Evolutionary conservation across 2,329 filamentous ascomycete species (phyloP), one percentile per base, ranked within the genome.

Genomic region (Sclerotinia borealis): DNA sequence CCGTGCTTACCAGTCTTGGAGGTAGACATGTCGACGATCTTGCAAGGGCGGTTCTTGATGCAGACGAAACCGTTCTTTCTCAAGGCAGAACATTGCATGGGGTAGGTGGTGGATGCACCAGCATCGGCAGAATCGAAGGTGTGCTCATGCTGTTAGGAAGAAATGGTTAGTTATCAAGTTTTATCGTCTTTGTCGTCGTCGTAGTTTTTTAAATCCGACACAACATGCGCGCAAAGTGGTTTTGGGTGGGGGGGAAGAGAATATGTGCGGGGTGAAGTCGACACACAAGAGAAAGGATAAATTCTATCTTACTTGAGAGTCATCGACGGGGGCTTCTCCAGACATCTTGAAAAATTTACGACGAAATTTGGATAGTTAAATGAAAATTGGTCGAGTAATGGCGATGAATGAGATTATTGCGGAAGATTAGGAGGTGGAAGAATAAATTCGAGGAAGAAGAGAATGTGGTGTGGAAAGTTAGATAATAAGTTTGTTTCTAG

Each of bases 1-100:
- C 95, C 95, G 90, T 99, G 95, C 92, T 99, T 99, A 83, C 95
- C 95, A 73, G 95, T 99, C 93, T 99, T 99, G 80, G 95, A 99
- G 84, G 95, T 99, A 74, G 92, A 96, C 96, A 99, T 99, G 78
- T 99, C 95, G 80, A 98, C 91, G 76, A 99, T 99, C 91, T 98
- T 99, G 93, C 95, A 99, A 75, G 95, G 96, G 75, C 95, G 95
- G 82, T 85, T 83, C 89, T 99, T 99, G 84, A 99, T 98, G 79
- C 93, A 89, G 80, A 99, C 95, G 86, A 90, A 89, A 72, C 95
- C 93, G 89, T 96, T 96, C 93, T 99, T 98, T 79, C 95, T 90
- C 85, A 99, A 87, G 76, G 96, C 93, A 83, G 96, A 99, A 83
- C 95, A 99, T 87, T 99, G 95, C 92, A 96, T 96, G 75, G 95